phyloP scores from a whole-genome alignment of 805 yeast species.

The Phaffomyces antillensis region DNA sequence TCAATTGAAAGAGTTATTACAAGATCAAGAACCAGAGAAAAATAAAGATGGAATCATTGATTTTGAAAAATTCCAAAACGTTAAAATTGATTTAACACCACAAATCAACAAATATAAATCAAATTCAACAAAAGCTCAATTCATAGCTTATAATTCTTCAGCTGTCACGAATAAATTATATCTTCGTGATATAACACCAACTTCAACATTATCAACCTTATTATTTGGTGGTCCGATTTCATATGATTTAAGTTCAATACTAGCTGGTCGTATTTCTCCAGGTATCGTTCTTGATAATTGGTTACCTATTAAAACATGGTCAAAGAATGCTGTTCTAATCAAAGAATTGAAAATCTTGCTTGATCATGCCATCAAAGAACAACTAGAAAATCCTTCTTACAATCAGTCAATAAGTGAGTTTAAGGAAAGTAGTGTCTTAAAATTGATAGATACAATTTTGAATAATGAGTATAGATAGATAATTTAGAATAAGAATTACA shows the following conservation, averaged over 20 bases:
- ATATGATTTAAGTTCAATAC: slow-evolving; percentile 42
- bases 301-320: slow-evolving; percentile 90
- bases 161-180: slow-evolving; percentile 61
- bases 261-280: slow-evolving; percentile 52
- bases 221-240: slow-evolving; percentile 72
- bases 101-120: slow-evolving; percentile 24
- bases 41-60: slow-evolving; percentile 37
- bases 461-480: slow-evolving; percentile 9
- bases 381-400: slow-evolving; percentile 45
- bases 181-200: slow-evolving; percentile 73
- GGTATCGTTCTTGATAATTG: slow-evolving; percentile 85
- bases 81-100: slow-evolving; percentile 35
- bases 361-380: slow-evolving; percentile 59
- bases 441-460: slow-evolving; percentile 29
- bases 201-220: slow-evolving; percentile 62
- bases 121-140: slow-evolving; percentile 41
- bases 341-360: slow-evolving; percentile 60
- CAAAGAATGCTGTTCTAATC: slow-evolving; percentile 82
- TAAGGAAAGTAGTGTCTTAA: slow-evolving; percentile 29
- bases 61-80: slow-evolving; percentile 22
- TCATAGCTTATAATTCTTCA: slow-evolving; percentile 55
- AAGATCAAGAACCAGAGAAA: slow-evolving; percentile 14
- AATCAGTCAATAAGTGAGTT: slow-evolving; percentile 11
- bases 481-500: too few species aligned
- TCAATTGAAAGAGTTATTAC: slow-evolving; percentile 19